Evolutionary conservation across 441 rosid species (phyloP), one percentile per base, ranked within the genome.

Genomic region (Syzygium syzygioides): DNA sequence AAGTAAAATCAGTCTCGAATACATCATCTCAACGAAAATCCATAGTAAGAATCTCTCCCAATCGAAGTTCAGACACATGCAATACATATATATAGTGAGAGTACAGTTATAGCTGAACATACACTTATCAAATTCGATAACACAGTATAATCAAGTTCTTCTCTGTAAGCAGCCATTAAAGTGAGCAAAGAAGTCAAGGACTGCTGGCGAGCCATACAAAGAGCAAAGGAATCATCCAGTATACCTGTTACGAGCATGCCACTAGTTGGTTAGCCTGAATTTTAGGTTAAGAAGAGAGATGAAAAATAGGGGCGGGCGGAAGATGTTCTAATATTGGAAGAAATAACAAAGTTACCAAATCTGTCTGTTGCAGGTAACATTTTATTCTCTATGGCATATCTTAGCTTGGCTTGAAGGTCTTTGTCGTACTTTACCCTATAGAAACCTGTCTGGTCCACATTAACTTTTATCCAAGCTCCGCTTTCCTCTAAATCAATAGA

Each of bases 211-310:
- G 99, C 99, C 98, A 95, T 96, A 85, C 94, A 95, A 89, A 97
- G 99, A 88, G 99, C 98, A 90, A 93, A 98, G 4, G 96, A 92
- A 92, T 98, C 99, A 88, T 98, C 99, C 95, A 98, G 93, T 91
- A 98, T 92, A 86, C 99, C 99, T 98, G 93, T 88, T 28, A 83
- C 88, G 45, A 89, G 85, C 91, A 90, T 85, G 86, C 56, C 60
- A 26, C 45, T 80, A 57, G 56, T 92, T 86, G 93, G 79, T 86
- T 83, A 79, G 34, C 66, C 60, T n/a, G 34, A 60, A 28, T 32
- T 85, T 79, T 84, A 85, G 71, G 71, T 55, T 79, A 45, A 45
- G 68, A 76, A 80, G 37, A 90, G 83, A 87, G 52, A 87, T 28
- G 57, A 52, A 64, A 52, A 59, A 87, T 57, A 60, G 89, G 34